phyloP scores from a whole-genome alignment of 352 stramenopile genomes.

The Pythium plurisporium region DNA sequence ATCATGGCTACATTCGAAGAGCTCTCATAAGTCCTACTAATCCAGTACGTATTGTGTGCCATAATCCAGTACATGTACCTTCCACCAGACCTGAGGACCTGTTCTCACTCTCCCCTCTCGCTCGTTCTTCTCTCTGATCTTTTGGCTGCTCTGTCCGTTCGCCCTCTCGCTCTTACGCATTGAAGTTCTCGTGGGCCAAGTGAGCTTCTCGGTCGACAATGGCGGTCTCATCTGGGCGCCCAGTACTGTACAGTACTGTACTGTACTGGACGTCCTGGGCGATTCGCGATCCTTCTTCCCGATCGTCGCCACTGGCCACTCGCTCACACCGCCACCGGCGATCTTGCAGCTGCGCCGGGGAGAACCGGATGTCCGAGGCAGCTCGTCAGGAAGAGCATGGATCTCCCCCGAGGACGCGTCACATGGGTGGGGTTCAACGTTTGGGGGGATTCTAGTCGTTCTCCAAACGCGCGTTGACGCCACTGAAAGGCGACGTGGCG shows the following conservation, averaged over 20 bases:
- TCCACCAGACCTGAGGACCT: no score
- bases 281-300: neutral
- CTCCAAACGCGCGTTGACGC: no score
- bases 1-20: constrained; percentile 4
- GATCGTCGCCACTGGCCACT: neutral
- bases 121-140: no score
- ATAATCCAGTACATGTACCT: no score
- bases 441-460: no score
- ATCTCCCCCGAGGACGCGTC: no score
- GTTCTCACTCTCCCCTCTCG: neutral
- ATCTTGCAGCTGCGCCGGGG: neutral
- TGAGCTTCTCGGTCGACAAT: neutral
- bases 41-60: no score
- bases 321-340: no score
- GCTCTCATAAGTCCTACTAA: neutral
- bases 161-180: neutral
- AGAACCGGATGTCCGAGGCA: no score
- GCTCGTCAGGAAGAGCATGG: no score
- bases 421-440: no score
- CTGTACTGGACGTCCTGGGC: neutral
- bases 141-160: neutral
- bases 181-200: no score
- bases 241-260: neutral
- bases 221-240: neutral
- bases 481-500: neutral